Base-by-base conservation (phyloP, 192 early-diverging fungal species). In the Coemansia sp. region DNA sequence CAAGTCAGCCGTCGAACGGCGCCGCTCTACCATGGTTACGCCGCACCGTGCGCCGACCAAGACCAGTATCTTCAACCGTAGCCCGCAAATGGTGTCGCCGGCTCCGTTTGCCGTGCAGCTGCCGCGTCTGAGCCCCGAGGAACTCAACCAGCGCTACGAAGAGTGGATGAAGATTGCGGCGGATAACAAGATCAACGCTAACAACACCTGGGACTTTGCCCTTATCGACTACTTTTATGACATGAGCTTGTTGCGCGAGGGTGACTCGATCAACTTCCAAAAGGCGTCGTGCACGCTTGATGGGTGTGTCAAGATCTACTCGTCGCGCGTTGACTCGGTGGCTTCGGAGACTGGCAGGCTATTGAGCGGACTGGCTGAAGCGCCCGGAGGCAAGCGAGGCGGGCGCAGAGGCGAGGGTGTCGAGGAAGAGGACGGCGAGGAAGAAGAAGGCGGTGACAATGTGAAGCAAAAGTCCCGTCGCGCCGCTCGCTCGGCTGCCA, bases 221-320 rank as follows among this genome's bases (percentile, higher is more conserved):
- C 84, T 99, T n/a, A 98, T 99, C 70, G 95, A 99, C 80, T 98
- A 95, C 73, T 99, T 99, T 72, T 89, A 94, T 74, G 95, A 99
- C 75, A 92, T 99, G 94, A 91, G 88, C 4, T 82, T 99, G 25
- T 76, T 99, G 61, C 86, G 90, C 11, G 94, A 96, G n/a, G 95
- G 95, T 31, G 93, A 96, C 84, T 93, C 94, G 12, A 97, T 99
- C 83, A 99, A 99, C 80, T 99, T 99, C 73, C 95, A 97, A 72
- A 96, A 93, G 68, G 97, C 97, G 21, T 99, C 97, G 42, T 95
- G 92, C 73, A 99, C 95, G 11, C 78, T 99, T 50, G 95, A 97
- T 76, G 95, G 94, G 14, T 97, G 95, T 69, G 92, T 99, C 64
- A 99, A 98, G 83, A 93, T 99, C 68, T 99, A 97, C 77, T 91